Base-by-base conservation (phyloP, 495 filamentous ascomycete species). In the Trichoderma orchidacearum region DNA sequence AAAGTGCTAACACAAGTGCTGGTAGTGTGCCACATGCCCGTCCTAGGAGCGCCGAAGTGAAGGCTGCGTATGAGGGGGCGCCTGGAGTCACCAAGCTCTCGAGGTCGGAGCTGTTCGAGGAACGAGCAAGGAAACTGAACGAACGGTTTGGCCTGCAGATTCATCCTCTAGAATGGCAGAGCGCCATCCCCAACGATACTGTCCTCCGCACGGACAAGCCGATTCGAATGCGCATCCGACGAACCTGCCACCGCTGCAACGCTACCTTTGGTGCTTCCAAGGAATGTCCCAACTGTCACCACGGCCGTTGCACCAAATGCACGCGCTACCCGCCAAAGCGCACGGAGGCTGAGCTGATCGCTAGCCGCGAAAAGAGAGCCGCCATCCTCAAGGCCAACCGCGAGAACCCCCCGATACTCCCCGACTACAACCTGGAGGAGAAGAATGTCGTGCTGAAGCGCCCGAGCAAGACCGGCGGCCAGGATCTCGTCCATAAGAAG, bases 171-270 rank as follows among this genome's bases (percentile, higher is more conserved):
- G 85, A 89, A 66, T 87, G 83, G 84, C 53, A 55, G 21, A 80
- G 79, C 60, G 70, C 73, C 48, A 67, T 69, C 58, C 77, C 80
- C 57, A 71, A 74, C 30, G 76, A 83, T 54, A 76, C 83, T 21
- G 53, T 55, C n/a, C 70, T 83, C 51, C 86, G 92, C 27, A 84
- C 96, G 17, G 83, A 92, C 66, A 95, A 92, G 69, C 82, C 87
- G 17, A 89, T 96, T 59, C 86, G 89, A 60, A 94, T 97, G 86
- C 81, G 92, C 30, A 85, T 96, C 32, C 91, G 88, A 61, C 85
- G 87, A 54, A 82, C 75, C 56, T 94, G 89, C 63, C 89, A 94
- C 65, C 79, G 78, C 57, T 94, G 89, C 67, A 77, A 85, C 59
- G 82, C 83, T 3, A 77, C 77, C 17, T 94, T 85, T 67, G 87